Percentiles rank a stretch among this genome's conserved stretches.
Conservation (phyloP, 345 rosid species). For the Pugionium cornutum region DNA sequence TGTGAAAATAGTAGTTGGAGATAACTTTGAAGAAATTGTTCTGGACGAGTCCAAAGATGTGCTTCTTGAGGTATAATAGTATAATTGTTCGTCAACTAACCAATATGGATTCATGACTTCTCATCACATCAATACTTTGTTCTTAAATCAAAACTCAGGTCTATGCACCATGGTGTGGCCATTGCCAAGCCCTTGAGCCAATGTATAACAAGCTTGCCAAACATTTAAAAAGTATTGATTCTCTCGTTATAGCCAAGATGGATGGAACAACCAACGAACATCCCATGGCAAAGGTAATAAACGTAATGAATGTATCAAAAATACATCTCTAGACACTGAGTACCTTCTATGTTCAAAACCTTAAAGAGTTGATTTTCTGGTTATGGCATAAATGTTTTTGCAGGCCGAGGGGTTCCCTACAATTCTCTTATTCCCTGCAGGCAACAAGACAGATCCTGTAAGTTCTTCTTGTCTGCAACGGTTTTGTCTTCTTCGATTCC, state of each 20-base stretch:
- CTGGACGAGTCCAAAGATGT: slow-evolving; percentile 96
- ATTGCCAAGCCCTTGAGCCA: slow-evolving; percentile 95
- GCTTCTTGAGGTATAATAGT: slow-evolving; percentile 78
- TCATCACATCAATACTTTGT: not conserved
- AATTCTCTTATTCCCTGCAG: slow-evolving; percentile 95
- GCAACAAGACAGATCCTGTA: slow-evolving; percentile 97
- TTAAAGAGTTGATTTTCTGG: not conserved
- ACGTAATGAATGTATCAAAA: not conserved
- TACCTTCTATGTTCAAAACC: slow-evolving; percentile 1
- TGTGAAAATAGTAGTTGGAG: slow-evolving; percentile 92
- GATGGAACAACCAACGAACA: slow-evolving; percentile 99
- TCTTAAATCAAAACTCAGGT: slow-evolving; percentile 49
- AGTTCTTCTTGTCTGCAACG: slow-evolving; percentile 34
- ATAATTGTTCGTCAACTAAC: not conserved
- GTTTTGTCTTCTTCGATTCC: not conserved
- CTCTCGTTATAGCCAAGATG: slow-evolving; percentile 94
- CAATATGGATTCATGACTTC: slow-evolving; percentile 1
- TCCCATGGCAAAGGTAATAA: slow-evolving; percentile 90
- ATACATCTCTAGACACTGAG: not conserved
- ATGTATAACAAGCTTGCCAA: slow-evolving; percentile 90
- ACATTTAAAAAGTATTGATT: slow-evolving; percentile 75
- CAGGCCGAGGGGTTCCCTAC: slow-evolving; percentile 98
- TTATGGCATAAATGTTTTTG: slow-evolving; percentile 6
- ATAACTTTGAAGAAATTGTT: slow-evolving; percentile 88
- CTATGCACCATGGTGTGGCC: slow-evolving; percentile 99